Evolutionary conservation across 2,329 filamentous ascomycete species (phyloP), one percentile per base, ranked within the genome.

Genomic region (Lecanicillium sp.): DNA sequence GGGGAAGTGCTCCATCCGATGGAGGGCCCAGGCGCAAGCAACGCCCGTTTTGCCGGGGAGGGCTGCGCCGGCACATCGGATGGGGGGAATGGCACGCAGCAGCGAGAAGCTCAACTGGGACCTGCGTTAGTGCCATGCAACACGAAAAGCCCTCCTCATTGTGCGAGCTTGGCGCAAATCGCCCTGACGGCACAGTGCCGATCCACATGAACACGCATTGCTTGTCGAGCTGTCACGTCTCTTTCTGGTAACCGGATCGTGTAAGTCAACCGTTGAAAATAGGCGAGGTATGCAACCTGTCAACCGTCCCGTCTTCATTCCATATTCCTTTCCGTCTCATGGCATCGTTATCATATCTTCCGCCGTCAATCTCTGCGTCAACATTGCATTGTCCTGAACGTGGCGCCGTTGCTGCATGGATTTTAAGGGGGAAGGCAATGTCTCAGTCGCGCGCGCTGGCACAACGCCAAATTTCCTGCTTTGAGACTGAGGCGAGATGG

Each of bases 121-220:
- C 48, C 48, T 50, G 35, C 48, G 41, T 40, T 50, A 42, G 38
- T 37, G n/a, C 7, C 42, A 44, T 36, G 38, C 36, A 30, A 21
- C 30, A 37, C 7, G 19, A 44, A 5, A 23, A 35, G 33, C 12
- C 23, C 5, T 35, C 33, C 26, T 11, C 15, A 15, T 39, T 27
- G 38, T 38, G 44, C 27, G n/a, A 21, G n/a, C 20, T 24, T 33
- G 17, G 10, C 8, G 20, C 19, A 35, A 33, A 19, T 40, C 27
- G 35, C 20, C 36, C n/a, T 36, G 42, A 21, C 11, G 30, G 24
- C 17, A 14, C 39, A 29, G 7, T 9, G 37, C 21, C 15, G 44
- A 35, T 47, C 36, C n/a, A 26, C 36, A 40, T 40, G 15, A 33
- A 15, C 19, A 11, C 26, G 10, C 24, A 15, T 21, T 41, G 30